Evolutionary conservation across 2,329 filamentous ascomycete species (phyloP).

Genomic region (Karstenula rhodostoma): DNA sequence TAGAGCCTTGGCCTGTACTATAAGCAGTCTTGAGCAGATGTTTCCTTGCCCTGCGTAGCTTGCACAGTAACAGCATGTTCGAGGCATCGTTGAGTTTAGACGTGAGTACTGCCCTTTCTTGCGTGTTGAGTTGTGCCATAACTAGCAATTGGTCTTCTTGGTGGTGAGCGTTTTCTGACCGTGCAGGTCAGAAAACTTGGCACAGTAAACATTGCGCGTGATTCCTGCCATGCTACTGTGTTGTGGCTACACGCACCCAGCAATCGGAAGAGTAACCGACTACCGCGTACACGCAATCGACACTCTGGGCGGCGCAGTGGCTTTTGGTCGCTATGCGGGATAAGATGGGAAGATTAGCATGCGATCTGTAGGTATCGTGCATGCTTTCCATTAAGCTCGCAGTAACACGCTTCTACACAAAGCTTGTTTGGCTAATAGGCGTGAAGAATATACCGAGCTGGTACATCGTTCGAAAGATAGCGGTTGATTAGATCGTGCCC

Average conservation of each 20-base stretch:
- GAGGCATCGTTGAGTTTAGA: background rate
- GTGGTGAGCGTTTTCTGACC: conserved; percentile 7
- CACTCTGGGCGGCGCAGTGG: background rate
- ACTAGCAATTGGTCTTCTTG: background rate
- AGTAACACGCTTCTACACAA: background rate
- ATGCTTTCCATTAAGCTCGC: background rate
- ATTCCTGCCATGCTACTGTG: background rate
- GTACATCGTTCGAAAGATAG: background rate
- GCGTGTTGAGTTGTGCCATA: background rate
- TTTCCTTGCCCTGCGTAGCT: background rate
- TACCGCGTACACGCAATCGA: background rate
- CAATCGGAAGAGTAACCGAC: background rate
- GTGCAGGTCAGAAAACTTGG: conserved; percentile 9
- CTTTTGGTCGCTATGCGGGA: background rate
- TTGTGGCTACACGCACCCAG: background rate
- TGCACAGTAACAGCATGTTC: background rate
- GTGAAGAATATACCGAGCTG: background rate
- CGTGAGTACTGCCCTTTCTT: background rate
- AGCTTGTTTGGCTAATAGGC: background rate
- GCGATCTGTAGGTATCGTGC: background rate
- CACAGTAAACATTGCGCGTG: background rate
- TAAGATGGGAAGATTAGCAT: background rate
- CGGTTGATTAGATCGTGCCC: background rate
- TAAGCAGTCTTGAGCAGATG: too few relatives aligned
- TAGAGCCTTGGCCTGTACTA: too few relatives aligned